phyloP scores from a whole-genome alignment of 768 basidiomycete species.

The Lactarius deliciosus region DNA sequence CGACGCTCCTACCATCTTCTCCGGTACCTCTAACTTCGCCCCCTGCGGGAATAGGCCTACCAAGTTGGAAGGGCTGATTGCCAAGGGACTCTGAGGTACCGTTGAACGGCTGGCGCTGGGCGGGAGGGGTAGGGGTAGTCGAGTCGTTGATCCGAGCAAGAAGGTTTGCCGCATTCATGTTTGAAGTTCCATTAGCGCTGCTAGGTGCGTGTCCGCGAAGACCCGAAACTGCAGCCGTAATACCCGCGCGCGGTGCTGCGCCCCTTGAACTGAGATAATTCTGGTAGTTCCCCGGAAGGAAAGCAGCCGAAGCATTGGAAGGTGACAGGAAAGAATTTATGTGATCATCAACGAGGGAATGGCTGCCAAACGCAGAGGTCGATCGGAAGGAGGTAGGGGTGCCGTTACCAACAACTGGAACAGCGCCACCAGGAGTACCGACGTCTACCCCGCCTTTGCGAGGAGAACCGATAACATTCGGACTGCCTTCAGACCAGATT shows the following conservation, averaged over 20 bases:
- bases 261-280: slow-evolving; percentile 58
- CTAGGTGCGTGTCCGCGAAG: slow-evolving; percentile 26
- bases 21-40: slow-evolving; percentile 31
- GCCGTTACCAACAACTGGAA: slow-evolving; percentile 37
- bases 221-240: slow-evolving; percentile 30
- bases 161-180: slow-evolving; percentile 29
- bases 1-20: slow-evolving; percentile 37
- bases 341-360: slow-evolving; percentile 39
- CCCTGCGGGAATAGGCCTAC: slow-evolving; percentile 36
- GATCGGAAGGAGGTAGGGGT: slow-evolving; percentile 58
- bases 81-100: slow-evolving; percentile 38
- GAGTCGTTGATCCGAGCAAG: slow-evolving; percentile 31
- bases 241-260: slow-evolving; percentile 34
- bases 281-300: slow-evolving; percentile 69
- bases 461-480: slow-evolving; percentile 39
- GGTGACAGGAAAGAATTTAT: slow-evolving; percentile 51
- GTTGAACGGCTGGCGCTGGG: slow-evolving; percentile 32
- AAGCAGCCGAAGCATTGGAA: slow-evolving; percentile 80
- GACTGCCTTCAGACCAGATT: slow-evolving; percentile 71
- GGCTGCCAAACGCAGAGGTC: slow-evolving; percentile 40
- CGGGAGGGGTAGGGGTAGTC: slow-evolving; percentile 24
- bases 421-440: slow-evolving; percentile 29
- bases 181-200: slow-evolving; percentile 20
- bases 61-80: slow-evolving; percentile 43
- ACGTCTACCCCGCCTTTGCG: slow-evolving; percentile 32